These are phyloP conservation scores for Geotrichum ghanense DNA, from an alignment of 805 yeast species.

Conservation along the genomic window DNA sequence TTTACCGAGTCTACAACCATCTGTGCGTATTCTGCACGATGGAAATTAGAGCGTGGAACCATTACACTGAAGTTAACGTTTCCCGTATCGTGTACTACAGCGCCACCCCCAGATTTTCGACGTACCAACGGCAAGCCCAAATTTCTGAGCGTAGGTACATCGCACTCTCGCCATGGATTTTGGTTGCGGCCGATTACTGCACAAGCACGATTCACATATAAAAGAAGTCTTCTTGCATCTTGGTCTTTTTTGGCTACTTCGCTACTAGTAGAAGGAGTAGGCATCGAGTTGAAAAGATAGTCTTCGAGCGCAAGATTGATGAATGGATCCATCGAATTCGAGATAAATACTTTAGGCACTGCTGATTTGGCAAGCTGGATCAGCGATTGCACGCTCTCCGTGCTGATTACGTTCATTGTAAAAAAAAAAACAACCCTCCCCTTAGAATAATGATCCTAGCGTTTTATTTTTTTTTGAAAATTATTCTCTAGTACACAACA, in stretches of 20 bases:
- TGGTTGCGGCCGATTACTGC: conserved; percentile 96
- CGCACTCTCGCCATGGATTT: conserved; percentile 84
- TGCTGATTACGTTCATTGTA: not conserved
- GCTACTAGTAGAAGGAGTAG: conserved; percentile 22
- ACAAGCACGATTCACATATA: conserved; percentile 72
- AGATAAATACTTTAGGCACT: conserved; percentile 42
- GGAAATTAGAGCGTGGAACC: conserved; percentile 53
- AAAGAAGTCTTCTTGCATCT: conserved; percentile 37
- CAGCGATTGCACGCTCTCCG: not conserved
- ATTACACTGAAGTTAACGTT: conserved; percentile 80
- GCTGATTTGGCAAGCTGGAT: not conserved
- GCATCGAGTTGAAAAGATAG: conserved; percentile 56
- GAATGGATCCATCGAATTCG: conserved; percentile 54
- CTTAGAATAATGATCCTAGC: too few species aligned
- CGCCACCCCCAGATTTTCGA: conserved; percentile 88
- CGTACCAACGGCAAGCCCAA: conserved; percentile 58
- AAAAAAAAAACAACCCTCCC: too few species aligned
- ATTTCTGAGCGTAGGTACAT: conserved; percentile 40
- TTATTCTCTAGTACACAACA: not conserved
- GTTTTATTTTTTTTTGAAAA: not conserved
- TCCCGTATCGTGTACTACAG: conserved; percentile 89
- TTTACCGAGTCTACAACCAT: conserved; percentile 34
- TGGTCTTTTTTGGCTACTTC: not conserved
- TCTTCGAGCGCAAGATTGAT: conserved; percentile 76
- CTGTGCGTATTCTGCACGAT: conserved; percentile 40